Conservation (phyloP, 495 filamentous ascomycete species). For the Penicillium simplicissimum region DNA sequence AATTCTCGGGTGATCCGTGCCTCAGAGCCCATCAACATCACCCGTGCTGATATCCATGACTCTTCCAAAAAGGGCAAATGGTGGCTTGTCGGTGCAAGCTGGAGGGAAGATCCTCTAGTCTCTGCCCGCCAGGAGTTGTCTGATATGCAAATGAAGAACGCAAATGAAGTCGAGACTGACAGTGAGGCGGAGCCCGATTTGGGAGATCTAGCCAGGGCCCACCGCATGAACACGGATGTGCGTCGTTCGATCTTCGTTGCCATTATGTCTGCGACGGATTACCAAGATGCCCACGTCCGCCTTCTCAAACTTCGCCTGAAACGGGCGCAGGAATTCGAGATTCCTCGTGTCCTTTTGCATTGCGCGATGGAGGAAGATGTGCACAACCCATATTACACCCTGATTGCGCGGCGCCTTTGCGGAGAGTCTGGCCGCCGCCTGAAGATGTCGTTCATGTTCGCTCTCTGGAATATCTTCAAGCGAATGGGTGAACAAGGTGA, state of each 20-base stretch:
- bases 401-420: constrained; percentile 76
- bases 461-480: constrained; percentile 85
- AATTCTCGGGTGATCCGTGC: constrained; percentile 62
- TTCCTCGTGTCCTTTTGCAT: constrained; percentile 83
- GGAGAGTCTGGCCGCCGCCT: constrained; percentile 62
- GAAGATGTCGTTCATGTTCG: constrained; percentile 80
- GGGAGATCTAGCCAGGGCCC: constrained; percentile 71
- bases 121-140: constrained; percentile 41
- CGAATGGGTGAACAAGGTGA: constrained; percentile 72
- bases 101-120: constrained; percentile 56
- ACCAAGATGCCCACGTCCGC: constrained; percentile 74
- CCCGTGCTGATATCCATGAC: constrained; percentile 76
- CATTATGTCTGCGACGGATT: constrained; percentile 85
- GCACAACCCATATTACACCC: constrained; percentile 92
- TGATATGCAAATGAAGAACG: constrained; percentile 15
- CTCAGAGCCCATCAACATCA: constrained; percentile 78
- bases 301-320: constrained; percentile 83
- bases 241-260: constrained; percentile 90
- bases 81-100: constrained; percentile 96
- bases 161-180: constrained; percentile 31
- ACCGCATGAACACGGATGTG: constrained; percentile 93
- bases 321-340: constrained; percentile 79
- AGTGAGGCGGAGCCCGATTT: constrained; percentile 65
- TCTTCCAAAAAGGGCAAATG: constrained; percentile 90
- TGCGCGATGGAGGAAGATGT: constrained; percentile 78